Percentiles rank a stretch among this genome's conserved stretches.
phyloP scores from a whole-genome alignment of 495 filamentous ascomycete genomes.

The Xylaria curta region DNA sequence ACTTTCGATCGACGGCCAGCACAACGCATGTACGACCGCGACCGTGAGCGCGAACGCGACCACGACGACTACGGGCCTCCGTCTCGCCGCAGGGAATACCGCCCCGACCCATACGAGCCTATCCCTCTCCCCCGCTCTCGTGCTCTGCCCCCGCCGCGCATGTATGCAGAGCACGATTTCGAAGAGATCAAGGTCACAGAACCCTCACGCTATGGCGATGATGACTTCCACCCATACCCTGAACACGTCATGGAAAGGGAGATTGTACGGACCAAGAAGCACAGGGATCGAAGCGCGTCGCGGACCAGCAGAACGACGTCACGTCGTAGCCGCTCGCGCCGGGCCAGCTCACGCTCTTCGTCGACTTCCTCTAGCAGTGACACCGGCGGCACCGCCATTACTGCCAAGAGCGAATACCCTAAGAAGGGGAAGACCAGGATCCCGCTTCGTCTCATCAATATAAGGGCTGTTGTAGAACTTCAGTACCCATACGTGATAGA shows the following conservation, averaged over 20 bases:
- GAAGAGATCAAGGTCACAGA: slow-evolving; percentile 73
- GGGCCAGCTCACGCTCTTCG: slow-evolving; percentile 45
- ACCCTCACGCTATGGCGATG: slow-evolving; percentile 70
- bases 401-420: slow-evolving; percentile 64
- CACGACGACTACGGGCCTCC: slow-evolving; percentile 56
- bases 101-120: slow-evolving; percentile 56
- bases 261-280: slow-evolving; percentile 48
- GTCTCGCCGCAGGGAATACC: slow-evolving; percentile 47
- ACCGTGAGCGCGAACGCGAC: slow-evolving; percentile 33
- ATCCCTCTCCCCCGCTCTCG: slow-evolving; percentile 59
- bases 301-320: slow-evolving; percentile 37
- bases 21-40: slow-evolving; percentile 52
- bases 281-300: slow-evolving; percentile 42
- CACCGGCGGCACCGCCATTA: slow-evolving; percentile 44
- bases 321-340: slow-evolving; percentile 30
- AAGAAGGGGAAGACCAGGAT: slow-evolving; percentile 90
- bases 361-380: slow-evolving; percentile 55
- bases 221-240: slow-evolving; percentile 65
- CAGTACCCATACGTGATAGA: slow-evolving; percentile 89
- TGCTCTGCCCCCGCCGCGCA: slow-evolving; percentile 53
- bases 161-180: slow-evolving; percentile 59
- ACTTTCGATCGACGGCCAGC: slow-evolving; percentile 57
- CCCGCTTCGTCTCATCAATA: slow-evolving; percentile 75
- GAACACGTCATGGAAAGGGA: slow-evolving; percentile 62
- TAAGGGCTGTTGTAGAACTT: slow-evolving; percentile 77